Evolutionary conservation across 768 basidiomycete species (phyloP).

Genomic region (Favolaschia claudopus): DNA sequence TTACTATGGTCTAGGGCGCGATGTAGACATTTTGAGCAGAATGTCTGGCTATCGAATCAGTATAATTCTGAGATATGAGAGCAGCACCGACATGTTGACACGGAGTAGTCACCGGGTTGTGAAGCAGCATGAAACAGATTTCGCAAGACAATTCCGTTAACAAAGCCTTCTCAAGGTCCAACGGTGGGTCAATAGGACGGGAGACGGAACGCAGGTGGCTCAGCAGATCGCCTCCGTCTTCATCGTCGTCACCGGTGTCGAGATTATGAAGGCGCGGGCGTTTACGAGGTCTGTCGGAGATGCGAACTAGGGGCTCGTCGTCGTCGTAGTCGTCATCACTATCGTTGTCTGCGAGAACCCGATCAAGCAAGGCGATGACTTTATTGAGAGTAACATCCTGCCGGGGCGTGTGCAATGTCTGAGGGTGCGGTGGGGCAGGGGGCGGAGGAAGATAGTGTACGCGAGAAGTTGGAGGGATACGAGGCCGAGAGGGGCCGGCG

Average conservation of each 20-base stretch:
- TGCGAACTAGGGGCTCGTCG: conserved; percentile 16
- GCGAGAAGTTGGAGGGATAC: conserved; percentile 50
- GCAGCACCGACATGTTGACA: conserved; percentile 81
- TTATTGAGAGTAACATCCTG: conserved; percentile 68
- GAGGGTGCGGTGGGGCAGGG: conserved; percentile 21
- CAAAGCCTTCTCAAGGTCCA: conserved; percentile 66
- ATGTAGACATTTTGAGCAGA: conserved; percentile 88
- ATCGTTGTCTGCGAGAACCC: conserved; percentile 38
- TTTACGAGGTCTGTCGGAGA: conserved; percentile 27
- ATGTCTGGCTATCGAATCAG: conserved; percentile 63
- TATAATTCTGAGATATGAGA: conserved; percentile 16
- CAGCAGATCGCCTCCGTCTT: conserved; percentile 42
- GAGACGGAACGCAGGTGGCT: conserved; percentile 45
- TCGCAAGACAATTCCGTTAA: conserved; percentile 83
- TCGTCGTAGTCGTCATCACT: conserved; percentile 36
- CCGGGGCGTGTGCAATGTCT: conserved; percentile 23
- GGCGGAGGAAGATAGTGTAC: conserved; percentile 46
- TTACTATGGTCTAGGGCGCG: conserved; percentile 87
- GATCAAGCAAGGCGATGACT: conserved; percentile 53
- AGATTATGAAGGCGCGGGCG: conserved; percentile 34
- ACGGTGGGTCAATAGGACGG: conserved; percentile 1
- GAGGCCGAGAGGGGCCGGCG: conserved; percentile 34
- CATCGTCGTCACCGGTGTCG: conserved; percentile 21
- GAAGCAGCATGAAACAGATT: conserved; percentile 86
- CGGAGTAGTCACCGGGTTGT: conserved; percentile 89